These are phyloP conservation scores for Bauhinia variegata DNA, from an alignment of 306 rosid species.

Conservation along the genomic window DNA sequence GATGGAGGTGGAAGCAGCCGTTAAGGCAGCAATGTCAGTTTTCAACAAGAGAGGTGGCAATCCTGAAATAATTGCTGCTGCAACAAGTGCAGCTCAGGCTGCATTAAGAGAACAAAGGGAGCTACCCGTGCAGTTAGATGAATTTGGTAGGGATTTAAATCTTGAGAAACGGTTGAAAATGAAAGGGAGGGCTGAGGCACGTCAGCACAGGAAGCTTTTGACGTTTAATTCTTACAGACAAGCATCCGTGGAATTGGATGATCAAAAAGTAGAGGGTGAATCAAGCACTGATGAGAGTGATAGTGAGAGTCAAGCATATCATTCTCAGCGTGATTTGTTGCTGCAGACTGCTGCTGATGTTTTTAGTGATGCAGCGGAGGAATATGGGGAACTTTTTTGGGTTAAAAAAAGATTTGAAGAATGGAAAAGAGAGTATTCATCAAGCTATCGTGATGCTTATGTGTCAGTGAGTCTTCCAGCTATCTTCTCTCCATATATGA, in stretches of 20 bases:
- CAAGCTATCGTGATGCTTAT: conserved; percentile 83
- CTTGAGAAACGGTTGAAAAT: conserved; percentile 82
- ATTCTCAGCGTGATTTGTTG: conserved; percentile 64
- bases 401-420: conserved; percentile 88
- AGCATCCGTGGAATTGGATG: conserved; percentile 63
- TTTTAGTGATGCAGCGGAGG: conserved; percentile 90
- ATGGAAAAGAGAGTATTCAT: conserved; percentile 75
- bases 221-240: conserved; percentile 55
- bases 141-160: conserved; percentile 90
- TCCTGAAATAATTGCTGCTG: conserved; percentile 58
- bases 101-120: conserved; percentile 73
- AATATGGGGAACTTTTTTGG: conserved; percentile 71
- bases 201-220: conserved; percentile 51
- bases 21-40: conserved; percentile 73
- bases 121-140: conserved; percentile 81
- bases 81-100: conserved; percentile 79
- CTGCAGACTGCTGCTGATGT: conserved; percentile 83
- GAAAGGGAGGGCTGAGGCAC: conserved; percentile 68
- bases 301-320: conserved; percentile 70
- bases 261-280: conserved; percentile 83
- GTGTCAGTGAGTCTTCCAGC: conserved; percentile 83
- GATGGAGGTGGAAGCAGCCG: conserved; percentile 83
- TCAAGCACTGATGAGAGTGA: conserved; percentile 98
- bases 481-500: conserved; percentile 90
- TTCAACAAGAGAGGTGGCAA: conserved; percentile 70